A percentile compares a stretch with the other conserved stretches of the same genome.
phyloP scores from a whole-genome alignment of 768 basidiomycete genomes.

The Lactifluus volemus region DNA sequence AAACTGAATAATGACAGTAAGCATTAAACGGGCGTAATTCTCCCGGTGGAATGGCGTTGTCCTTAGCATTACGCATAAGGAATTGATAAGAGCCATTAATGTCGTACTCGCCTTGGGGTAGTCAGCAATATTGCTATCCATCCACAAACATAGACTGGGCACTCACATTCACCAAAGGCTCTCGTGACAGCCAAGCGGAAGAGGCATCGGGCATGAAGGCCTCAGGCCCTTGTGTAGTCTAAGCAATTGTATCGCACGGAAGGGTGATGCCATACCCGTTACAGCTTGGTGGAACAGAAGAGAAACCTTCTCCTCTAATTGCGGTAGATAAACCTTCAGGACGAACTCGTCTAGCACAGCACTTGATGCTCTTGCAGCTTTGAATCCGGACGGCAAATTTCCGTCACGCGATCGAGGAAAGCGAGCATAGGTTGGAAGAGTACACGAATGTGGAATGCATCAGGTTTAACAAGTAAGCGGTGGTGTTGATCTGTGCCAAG shows the following conservation, averaged over 20 bases:
- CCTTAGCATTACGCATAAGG: conserved; percentile 82
- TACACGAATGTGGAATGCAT: conserved; percentile 90
- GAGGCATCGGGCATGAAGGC: conserved; percentile 79
- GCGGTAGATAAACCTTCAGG: conserved; percentile 84
- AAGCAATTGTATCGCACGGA: neutral
- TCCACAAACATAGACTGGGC: neutral
- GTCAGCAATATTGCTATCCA: neutral
- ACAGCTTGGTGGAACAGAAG: conserved; percentile 80
- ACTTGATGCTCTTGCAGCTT: conserved; percentile 56
- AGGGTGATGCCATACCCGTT: conserved; percentile 39
- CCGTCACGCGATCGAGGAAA: conserved; percentile 67
- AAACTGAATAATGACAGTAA: conserved; percentile 91
- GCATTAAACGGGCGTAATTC: conserved; percentile 87
- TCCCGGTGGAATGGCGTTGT: conserved; percentile 92
- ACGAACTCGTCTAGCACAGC: conserved; percentile 88
- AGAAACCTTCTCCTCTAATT: conserved; percentile 90
- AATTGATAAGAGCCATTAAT: conserved; percentile 84
- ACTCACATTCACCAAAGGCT: conserved; percentile 72
- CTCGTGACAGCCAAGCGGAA: conserved; percentile 52
- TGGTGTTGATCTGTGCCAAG: conserved; percentile 73
- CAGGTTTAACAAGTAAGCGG: conserved; percentile 75
- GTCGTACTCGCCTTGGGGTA: conserved; percentile 64
- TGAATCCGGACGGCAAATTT: conserved; percentile 66
- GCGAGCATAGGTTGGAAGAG: conserved; percentile 91
- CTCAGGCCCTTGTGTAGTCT: conserved; percentile 52